These are phyloP conservation scores for Westerdykella sp. DNA, from an alignment of 2,329 filamentous ascomycete species.

Conservation along the genomic window DNA sequence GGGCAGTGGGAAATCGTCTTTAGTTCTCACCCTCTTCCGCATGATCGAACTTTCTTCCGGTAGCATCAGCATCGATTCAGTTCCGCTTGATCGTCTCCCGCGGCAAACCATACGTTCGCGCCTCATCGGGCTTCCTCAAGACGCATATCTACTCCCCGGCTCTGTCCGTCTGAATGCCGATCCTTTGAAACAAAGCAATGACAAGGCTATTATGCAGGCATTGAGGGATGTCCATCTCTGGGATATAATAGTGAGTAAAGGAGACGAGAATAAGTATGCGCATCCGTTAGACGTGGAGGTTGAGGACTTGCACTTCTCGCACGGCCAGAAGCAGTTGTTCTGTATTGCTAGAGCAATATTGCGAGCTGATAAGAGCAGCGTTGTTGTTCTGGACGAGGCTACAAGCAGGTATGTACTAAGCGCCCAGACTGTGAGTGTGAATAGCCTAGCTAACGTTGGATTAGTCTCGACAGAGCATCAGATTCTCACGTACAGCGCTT, in stretches of 20 bases:
- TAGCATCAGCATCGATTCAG: conserved; percentile 42
- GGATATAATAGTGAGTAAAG: conserved; percentile 32
- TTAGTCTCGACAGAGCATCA: conserved; percentile 52
- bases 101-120: conserved; percentile 43
- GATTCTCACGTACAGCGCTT: conserved; percentile 53
- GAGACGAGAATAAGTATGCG: conserved; percentile 24
- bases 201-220: conserved; percentile 39
- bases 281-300: conserved; percentile 29
- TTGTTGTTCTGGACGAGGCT: conserved; percentile 31
- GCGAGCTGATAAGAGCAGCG: conserved; percentile 16
- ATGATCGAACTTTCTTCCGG: conserved; percentile 44
- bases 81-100: conserved; percentile 43
- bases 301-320: conserved; percentile 27
- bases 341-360: conserved; percentile 56
- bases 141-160: conserved; percentile 46
- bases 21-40: conserved; percentile 45
- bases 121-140: conserved; percentile 47
- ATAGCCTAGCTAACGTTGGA: neutral
- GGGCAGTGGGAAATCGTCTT: conserved; percentile 49
- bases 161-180: conserved; percentile 47
- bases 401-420: conserved; percentile 24
- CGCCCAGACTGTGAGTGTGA: too few relatives aligned
- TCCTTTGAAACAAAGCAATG: conserved; percentile 33
- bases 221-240: conserved; percentile 45
- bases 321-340: conserved; percentile 59